Base-by-base conservation (phyloP, 768 basidiomycete genomes). In the Collybiopsis confluens region DNA sequence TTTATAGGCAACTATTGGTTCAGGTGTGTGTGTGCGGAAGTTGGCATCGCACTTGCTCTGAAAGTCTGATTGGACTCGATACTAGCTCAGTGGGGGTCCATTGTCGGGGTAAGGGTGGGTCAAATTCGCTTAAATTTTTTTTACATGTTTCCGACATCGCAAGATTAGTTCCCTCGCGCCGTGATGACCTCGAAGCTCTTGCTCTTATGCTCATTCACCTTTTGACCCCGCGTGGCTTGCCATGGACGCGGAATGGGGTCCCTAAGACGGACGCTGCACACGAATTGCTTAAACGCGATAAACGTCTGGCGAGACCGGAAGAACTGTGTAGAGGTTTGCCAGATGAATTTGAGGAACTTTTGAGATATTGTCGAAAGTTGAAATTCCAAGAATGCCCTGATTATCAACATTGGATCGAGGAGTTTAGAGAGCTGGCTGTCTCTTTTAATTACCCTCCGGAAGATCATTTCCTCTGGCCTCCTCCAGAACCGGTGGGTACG, bases 1-100 rank as follows among this genome's bases (percentile, higher is more conserved):
- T 90, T 91, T 58, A 82, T 90, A 49, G 88, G 88, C 23, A 91
- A 91, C 64, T 91, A 90, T 63, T 91, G 87, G 86, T 91, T 91
- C 64, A 83, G 81, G 71, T 85, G 51, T 54, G 70, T 53, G 8
- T 30, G 51, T 54, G 70, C 48, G 8, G 27, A 40, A 5, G 26
- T 20, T 26, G 26, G 18, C 47, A 21, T 21, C 26, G 41, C 43
- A 59, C 4, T 27, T 3, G 44, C 24, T 26, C 21, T 20, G 38
- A 37, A 2, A 15, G 13, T 44, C 24, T 56, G 43, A 20, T 52
- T 21, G 30, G 6, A 38, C 43, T 43, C 28, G 23, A 4, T 58
- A 24, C n/a, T 58, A 80, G 81, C 44, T 86, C 88, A 10, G 78
- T 90, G 3, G 80, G 78, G 37, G 89, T 90, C 10, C 88, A 91